phyloP scores from a whole-genome alignment of 176 grass and related monocot genomes.

The Oryza coarctata region DNA sequence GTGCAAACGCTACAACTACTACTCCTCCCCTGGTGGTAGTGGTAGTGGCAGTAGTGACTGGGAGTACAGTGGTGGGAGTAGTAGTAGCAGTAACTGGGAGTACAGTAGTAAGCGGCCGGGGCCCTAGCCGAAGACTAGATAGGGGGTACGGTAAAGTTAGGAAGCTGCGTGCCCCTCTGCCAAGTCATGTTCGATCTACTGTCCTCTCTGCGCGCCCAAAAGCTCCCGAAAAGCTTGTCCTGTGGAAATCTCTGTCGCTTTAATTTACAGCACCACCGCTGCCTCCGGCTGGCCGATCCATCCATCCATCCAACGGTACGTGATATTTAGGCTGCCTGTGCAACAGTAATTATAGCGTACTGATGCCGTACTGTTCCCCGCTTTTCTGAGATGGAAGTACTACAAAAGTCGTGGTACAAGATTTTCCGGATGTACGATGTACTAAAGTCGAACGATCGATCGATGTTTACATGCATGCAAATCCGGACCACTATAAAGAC shows the following conservation, averaged over 20 bases:
- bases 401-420: not conserved
- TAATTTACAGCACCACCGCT: not conserved
- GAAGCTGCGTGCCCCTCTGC: slow-evolving; percentile 23
- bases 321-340: not conserved
- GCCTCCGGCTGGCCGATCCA: not conserved
- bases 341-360: not conserved
- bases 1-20: not conserved
- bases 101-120: not conserved
- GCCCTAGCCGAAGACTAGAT: not conserved
- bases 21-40: not conserved
- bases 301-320: not conserved
- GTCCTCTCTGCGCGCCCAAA: slow-evolving; percentile 20
- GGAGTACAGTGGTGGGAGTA: not conserved
- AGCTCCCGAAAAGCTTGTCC: slow-evolving; percentile 17
- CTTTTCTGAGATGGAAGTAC: not conserved
- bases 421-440: not conserved
- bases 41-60: not conserved
- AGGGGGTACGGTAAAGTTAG: slow-evolving; percentile 30
- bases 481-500: not conserved
- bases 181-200: slow-evolving; percentile 36
- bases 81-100: not conserved
- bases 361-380: not conserved
- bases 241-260: slow-evolving; percentile 27
- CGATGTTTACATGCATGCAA: not conserved
- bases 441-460: not conserved